A percentile compares a stretch with the other conserved stretches of the same genome.
phyloP scores from a whole-genome alignment of 208 protist species.

The Leishmania gerbilli region DNA sequence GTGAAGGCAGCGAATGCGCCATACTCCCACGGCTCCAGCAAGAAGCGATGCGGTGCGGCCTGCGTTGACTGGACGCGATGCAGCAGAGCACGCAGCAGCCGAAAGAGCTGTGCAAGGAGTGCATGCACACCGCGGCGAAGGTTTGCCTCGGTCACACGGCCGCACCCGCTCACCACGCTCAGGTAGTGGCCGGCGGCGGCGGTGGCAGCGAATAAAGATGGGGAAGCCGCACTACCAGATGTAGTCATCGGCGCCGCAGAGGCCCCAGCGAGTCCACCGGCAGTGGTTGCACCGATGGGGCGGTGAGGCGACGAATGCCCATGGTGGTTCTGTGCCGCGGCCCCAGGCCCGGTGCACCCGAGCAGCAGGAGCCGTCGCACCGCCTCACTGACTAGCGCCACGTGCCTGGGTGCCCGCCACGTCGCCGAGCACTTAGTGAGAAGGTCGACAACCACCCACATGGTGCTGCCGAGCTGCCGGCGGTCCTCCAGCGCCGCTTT shows the following conservation, averaged over 20 bases:
- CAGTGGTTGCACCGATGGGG: background rate
- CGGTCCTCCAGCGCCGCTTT: constrained; percentile 29
- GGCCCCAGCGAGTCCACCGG: background rate
- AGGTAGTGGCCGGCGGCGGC: constrained; percentile 43
- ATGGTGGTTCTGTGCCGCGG: background rate
- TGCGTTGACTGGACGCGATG: constrained; percentile 33
- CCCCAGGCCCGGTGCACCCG: constrained; percentile 5
- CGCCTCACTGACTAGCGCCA: constrained; percentile 25
- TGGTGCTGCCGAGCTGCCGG: constrained; percentile 20
- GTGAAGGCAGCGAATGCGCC: constrained; percentile 52
- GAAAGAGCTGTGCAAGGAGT: constrained; percentile 47
- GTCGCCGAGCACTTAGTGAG: constrained; percentile 29
- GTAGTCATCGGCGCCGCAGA: background rate
- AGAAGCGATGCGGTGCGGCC: constrained; percentile 52
- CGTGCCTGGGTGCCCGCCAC: constrained; percentile 27
- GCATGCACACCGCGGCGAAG: constrained; percentile 53
- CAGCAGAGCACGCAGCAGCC: constrained; percentile 37
- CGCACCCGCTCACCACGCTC: constrained; percentile 53
- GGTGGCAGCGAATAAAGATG: background rate
- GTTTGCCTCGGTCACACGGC: constrained; percentile 38
- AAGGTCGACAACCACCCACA: constrained; percentile 31
- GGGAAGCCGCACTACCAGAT: background rate
- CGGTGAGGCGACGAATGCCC: background rate
- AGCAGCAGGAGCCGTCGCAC: constrained; percentile 20
- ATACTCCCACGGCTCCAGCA: constrained; percentile 65